Evolutionary conservation across 495 filamentous ascomycete genomes (phyloP), one percentile per base, ranked within the genome.

Genomic region (Aspergillus coremiiformis): DNA sequence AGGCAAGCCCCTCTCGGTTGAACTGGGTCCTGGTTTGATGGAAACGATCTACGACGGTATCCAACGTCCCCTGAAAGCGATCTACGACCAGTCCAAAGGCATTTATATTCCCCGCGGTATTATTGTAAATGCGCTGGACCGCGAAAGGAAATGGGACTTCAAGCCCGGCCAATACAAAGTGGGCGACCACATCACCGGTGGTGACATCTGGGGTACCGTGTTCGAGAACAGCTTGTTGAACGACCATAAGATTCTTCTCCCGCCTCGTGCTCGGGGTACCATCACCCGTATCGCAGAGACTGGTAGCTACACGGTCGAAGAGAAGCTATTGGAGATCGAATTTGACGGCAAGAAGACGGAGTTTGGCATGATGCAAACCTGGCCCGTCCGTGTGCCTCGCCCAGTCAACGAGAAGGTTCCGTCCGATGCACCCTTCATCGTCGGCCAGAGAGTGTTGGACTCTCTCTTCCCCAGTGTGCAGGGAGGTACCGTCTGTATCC

Each of bases 21-120:
- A 99, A 71, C 84, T 97, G 48, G 93, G 93, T 23, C 93, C 93
- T 56, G 93, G 94, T 62, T 72, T 99, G 72, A 89, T 98, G 83
- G 91, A 97, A 75, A 98, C 94, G 47, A 98, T 98, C 66, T 98
- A 98, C 75, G 94, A 99, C 66, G 93, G 93, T 66, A 97, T 99
- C 60, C 93, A 99, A 68, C 87, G 93, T 54, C 93, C 93, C 50
- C 82, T 99, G 57, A 84, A 83, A 65, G 82, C 80, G 51, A 99
- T 99, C 62, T 77, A 85, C 51, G 75, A 84, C 42, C 69, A 82
- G 44, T 83, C 87, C 12, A 72, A 87, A 54, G 85, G 88, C 66
- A 98, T 98, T 67, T 97, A 97, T 63, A 99, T 99, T 56, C 93
- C 93, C 54, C 87, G 94, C 59, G 93, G 93, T 67, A 92, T 97